Base-by-base conservation (phyloP, 371 early-diverging fungal species). In the Nosema muscidifuracis region DNA sequence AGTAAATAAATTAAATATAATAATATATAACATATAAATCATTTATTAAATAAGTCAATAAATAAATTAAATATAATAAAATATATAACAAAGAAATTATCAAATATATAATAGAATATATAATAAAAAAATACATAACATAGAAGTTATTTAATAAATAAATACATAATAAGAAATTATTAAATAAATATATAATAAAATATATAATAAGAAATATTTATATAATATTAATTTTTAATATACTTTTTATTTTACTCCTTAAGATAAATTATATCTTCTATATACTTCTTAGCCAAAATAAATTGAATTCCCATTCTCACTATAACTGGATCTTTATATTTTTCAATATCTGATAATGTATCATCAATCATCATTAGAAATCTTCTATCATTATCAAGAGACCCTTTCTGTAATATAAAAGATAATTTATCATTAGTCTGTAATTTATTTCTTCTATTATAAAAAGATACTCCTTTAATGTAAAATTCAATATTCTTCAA, bases 271-370 rank as follows among this genome's bases (percentile, higher is more conserved):
- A 72, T 31, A 33, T 77, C 77, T 30, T 71, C 65, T 7, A 77
- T 62, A 62, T 77, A 77, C 26, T 55, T 65, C 33, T 67, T 71
- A 26, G 66, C 53, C 34, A 77, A 36, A 40, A 57, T 42, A 31
- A 77, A 65, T 36, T 77, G 68, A n/a, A 77, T 58, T 28, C 71
- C 61, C 56, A 77, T 62, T 55, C 50, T 66, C 15, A 65, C 31
- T 36, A 72, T 65, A 18, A 51, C 58, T 18, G 67, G 67, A 53
- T 57, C 63, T 24, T 66, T 47, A 33, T 55, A 77, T 1, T 30
- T 61, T 18, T 71, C 71, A 24, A 71, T 31, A 28, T 43, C 44
- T 12, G 53, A 16, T 15, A 77, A 18, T 16, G 77, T 68, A 24
- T 67, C 56, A 26, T 71, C 53, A 33, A 77, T 47, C 36, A 77